Conservation (phyloP, 352 stramenopile genomes). For the Halophytophthora batemanensis region DNA sequence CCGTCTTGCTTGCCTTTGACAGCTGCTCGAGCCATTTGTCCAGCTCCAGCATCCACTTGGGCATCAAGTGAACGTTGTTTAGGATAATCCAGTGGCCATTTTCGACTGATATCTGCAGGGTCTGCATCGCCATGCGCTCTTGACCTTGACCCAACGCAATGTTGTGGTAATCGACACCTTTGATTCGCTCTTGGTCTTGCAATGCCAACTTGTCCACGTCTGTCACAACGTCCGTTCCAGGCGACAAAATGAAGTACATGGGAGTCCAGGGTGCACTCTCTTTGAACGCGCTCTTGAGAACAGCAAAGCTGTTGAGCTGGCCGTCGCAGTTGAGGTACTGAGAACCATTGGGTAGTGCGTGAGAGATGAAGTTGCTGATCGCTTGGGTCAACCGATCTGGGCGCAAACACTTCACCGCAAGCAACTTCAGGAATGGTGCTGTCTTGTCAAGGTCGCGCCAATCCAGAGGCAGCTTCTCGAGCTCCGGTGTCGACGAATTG, state of each 20-base stretch:
- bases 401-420: conserved; percentile 93
- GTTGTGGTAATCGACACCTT: conserved; percentile 96
- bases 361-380: conserved; percentile 92
- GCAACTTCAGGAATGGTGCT: conserved; percentile 89
- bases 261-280: conserved; percentile 95
- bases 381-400: conserved; percentile 92
- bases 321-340: conserved; percentile 84
- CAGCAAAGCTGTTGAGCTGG: conserved; percentile 93
- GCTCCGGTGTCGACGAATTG: conserved; percentile 78
- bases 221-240: conserved; percentile 95
- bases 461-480: conserved; percentile 88
- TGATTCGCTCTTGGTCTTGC: conserved; percentile 89
- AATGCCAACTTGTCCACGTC: conserved; percentile 94
- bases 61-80: conserved; percentile 95
- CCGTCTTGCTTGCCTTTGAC: conserved; percentile 51
- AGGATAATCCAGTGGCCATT: conserved; percentile 95
- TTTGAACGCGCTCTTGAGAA: conserved; percentile 92
- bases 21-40: conserved; percentile 91
- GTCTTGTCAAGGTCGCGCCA: conserved; percentile 91
- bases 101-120: conserved; percentile 80
- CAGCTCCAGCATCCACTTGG: conserved; percentile 90
- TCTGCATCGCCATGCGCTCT: conserved; percentile 89
- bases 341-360: conserved; percentile 66
- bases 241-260: conserved; percentile 97
- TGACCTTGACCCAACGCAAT: conserved; percentile 94